phyloP scores from a whole-genome alignment of 805 yeast species.

The Kluyveromyces nonfermentans region DNA sequence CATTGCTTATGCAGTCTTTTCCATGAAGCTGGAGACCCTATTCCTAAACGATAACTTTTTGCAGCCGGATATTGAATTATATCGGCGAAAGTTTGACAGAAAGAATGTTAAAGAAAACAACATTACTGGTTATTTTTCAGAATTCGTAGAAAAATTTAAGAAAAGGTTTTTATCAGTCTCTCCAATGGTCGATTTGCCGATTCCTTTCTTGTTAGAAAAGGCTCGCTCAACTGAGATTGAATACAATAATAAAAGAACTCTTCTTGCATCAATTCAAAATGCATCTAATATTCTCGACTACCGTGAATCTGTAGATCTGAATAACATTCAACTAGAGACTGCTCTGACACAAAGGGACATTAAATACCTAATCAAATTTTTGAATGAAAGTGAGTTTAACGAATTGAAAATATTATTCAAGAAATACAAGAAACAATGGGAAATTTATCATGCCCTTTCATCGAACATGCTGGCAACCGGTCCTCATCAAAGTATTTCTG shows the following conservation, averaged over 20 bases:
- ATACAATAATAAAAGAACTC: slow-evolving; percentile 18
- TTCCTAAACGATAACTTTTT: slow-evolving; percentile 63
- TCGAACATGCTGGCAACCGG: slow-evolving; percentile 59
- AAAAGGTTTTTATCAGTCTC: slow-evolving; percentile 67
- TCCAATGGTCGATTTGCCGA: slow-evolving; percentile 68
- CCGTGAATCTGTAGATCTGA: slow-evolving; percentile 5
- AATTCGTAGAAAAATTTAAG: slow-evolving; percentile 33
- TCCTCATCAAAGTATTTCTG: slow-evolving; percentile 68
- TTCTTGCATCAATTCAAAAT: slow-evolving; percentile 12
- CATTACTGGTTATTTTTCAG: slow-evolving; percentile 28
- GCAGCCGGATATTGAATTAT: slow-evolving; percentile 35
- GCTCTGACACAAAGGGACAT: slow-evolving; percentile 28
- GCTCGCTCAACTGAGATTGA: slow-evolving; percentile 44
- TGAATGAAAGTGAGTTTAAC: slow-evolving; percentile 26
- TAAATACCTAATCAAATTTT: slow-evolving; percentile 24
- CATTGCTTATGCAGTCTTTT: slow-evolving; percentile 68
- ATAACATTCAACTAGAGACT: slow-evolving; percentile 18
- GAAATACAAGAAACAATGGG: slow-evolving; percentile 53
- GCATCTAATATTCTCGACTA: slow-evolving; percentile 11
- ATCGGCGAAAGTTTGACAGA: slow-evolving; percentile 15
- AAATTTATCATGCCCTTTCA: slow-evolving; percentile 41
- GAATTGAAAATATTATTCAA: slow-evolving; percentile 25
- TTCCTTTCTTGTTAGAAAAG: slow-evolving; percentile 53
- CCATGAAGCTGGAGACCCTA: slow-evolving; percentile 70
- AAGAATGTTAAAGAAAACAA: slow-evolving; percentile 11